These are phyloP conservation scores for Brassica incana DNA, from an alignment of 345 rosid species.

Conservation along the genomic window DNA sequence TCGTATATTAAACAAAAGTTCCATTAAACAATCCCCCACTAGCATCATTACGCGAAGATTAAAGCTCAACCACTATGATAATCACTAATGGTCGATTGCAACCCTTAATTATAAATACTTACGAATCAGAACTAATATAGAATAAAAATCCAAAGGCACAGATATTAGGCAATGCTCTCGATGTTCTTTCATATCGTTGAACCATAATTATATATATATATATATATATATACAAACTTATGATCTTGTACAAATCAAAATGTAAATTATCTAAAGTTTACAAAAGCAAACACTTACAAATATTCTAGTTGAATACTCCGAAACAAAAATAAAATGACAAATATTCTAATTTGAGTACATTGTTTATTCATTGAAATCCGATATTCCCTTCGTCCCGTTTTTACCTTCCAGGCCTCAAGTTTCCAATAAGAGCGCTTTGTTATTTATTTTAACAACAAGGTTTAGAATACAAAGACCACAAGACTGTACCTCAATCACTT, in stretches of 20 bases:
- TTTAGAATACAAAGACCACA: background rate
- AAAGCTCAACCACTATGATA: constrained; percentile 19
- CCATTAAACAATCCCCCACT: background rate
- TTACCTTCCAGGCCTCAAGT: constrained; percentile 1
- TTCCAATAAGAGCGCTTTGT: constrained; percentile 21
- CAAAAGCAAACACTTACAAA: constrained; percentile 9
- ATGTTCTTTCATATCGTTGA: constrained; percentile 15
- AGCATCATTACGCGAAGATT: constrained; percentile 19
- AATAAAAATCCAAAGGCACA: background rate
- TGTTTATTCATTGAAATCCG: constrained; percentile 16
- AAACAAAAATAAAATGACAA: background rate
- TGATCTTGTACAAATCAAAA: background rate
- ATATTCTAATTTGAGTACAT: constrained; percentile 11
- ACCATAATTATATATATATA: background rate
- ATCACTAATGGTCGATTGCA: background rate
- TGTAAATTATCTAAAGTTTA: constrained; percentile 1
- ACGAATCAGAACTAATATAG: constrained; percentile 7
- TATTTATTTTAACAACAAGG: constrained; percentile 5
- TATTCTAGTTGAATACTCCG: constrained; percentile 7
- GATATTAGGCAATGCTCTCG: background rate
- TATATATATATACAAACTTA: background rate
- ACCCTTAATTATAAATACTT: constrained; percentile 7
- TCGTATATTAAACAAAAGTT: constrained; percentile 3
- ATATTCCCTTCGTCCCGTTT: background rate
- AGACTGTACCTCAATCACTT: background rate